Base-by-base conservation (phyloP, 257 asterid species). In the Perilla frutescens region DNA sequence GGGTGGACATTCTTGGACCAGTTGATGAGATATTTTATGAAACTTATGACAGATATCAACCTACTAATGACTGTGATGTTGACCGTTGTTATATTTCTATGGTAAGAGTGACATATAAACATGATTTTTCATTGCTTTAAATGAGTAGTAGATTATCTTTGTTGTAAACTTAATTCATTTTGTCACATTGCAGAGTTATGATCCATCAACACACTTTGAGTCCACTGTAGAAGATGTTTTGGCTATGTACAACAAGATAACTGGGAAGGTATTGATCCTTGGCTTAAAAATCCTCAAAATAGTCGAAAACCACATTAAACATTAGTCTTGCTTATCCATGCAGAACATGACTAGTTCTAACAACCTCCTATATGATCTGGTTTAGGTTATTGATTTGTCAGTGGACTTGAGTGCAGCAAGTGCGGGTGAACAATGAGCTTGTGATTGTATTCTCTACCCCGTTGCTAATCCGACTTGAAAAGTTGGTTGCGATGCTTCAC, bases 361-460 rank as follows among this genome's bases (percentile, higher is more conserved):
- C 26, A 8, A 31, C 12, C 29, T 45, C 48, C 9, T 2, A 5
- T 13, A 13, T 57, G 59, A 15, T 56, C 8, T 50, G 63, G 37
- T 74, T 12, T 67, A 93, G 98, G 91, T 80, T 50, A 86, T 94
- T n/a, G 95, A 94, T 80, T 80, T 94, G 70, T 87, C 98, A 0
- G 98, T 94, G 83, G 97, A 94, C 78, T 80, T 94, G 76, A 91
- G 91, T 82, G 93, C 97, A 80, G 98, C 98, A 55, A 88, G 96
- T 74, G 96, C 96, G 41, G 82, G 86, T 71, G 90, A 87, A 74
- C 86, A 86, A 83, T 87, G 78, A 87, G 81, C 50, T 62, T 41
- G 41, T 61, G 8, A 20, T 64, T 63, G 37, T 47, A 51, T 43
- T 73, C 32, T 41, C 32, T 47, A 45, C 61, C 29, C 14, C 29